Evolutionary conservation across 768 basidiomycete species (phyloP).

Genomic region (Naganishia antarctica): DNA sequence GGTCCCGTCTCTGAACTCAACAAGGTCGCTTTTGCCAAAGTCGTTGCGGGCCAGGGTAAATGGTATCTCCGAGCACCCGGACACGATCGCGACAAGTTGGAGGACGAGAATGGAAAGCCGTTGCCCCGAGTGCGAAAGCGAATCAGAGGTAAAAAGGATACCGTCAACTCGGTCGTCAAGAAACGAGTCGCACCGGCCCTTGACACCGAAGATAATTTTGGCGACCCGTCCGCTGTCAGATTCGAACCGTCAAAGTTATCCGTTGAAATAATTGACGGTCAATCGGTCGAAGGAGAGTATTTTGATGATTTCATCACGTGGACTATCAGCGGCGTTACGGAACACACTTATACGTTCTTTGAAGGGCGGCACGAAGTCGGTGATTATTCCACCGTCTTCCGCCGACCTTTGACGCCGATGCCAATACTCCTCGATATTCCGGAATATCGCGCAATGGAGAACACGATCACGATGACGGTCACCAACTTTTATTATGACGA

Average conservation of each 20-base stretch:
- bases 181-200: conserved; percentile 23
- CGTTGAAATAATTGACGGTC: conserved; percentile 12
- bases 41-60: conserved; percentile 75
- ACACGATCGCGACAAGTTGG: conserved; percentile 18
- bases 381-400: conserved; percentile 56
- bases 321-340: conserved; percentile 92
- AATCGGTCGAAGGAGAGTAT: conserved; percentile 57
- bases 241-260: conserved; percentile 22
- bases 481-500: conserved; percentile 83
- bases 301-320: conserved; percentile 93
- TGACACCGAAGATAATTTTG: conserved; percentile 23
- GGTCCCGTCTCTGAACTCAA: conserved; percentile 96
- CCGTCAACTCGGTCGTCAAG: conserved; percentile 25
- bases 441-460: conserved; percentile 63
- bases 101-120: conserved; percentile 23
- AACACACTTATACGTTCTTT: conserved; percentile 92
- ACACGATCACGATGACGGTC: conserved; percentile 75
- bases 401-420: conserved; percentile 79
- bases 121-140: conserved; percentile 21
- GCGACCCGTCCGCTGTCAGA: conserved; percentile 12
- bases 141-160: conserved; percentile 20
- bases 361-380: conserved; percentile 62
- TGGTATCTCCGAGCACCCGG: conserved; percentile 79
- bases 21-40: conserved; percentile 77
- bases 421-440: conserved; percentile 80